Percentiles rank a stretch among this genome's conserved stretches.
Conservation (phyloP, 2,329 filamentous ascomycete species). For the Fusarium staphyleae region DNA sequence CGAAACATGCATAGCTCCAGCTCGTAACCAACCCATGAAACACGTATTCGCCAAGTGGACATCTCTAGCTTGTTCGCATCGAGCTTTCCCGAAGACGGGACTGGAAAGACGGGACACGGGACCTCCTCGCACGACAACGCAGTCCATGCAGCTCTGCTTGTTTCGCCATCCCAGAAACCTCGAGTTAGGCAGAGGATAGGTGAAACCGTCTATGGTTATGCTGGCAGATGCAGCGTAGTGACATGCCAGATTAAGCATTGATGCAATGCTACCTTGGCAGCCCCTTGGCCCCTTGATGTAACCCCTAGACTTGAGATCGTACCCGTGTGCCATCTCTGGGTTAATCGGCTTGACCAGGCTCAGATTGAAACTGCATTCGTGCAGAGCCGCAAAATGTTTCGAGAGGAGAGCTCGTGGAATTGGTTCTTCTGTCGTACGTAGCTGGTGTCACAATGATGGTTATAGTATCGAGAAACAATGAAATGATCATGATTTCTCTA, state of each 20-base stretch:
- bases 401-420: no score
- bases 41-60: slow-evolving; percentile 1
- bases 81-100: background rate
- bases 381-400: background rate
- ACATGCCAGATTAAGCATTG: slow-evolving; percentile 37
- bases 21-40: slow-evolving; percentile 6
- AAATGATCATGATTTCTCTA: no score
- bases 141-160: background rate
- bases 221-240: slow-evolving; percentile 23
- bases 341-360: background rate
- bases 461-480: no score
- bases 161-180: slow-evolving; percentile 8
- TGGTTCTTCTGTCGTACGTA: no score
- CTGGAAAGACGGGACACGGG: background rate
- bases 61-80: slow-evolving; percentile 3
- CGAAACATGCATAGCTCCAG: background rate
- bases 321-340: slow-evolving; percentile 11
- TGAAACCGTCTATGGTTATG: slow-evolving; percentile 7
- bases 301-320: slow-evolving; percentile 15
- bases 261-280: slow-evolving; percentile 40
- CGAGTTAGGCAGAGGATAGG: background rate
- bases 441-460: no score
- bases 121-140: slow-evolving; percentile 1
- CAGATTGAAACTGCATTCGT: background rate
- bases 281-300: slow-evolving; percentile 30